A percentile compares a stretch with the other conserved stretches of the same genome.
phyloP scores from a whole-genome alignment of 768 basidiomycete genomes.

The Imleria badia region DNA sequence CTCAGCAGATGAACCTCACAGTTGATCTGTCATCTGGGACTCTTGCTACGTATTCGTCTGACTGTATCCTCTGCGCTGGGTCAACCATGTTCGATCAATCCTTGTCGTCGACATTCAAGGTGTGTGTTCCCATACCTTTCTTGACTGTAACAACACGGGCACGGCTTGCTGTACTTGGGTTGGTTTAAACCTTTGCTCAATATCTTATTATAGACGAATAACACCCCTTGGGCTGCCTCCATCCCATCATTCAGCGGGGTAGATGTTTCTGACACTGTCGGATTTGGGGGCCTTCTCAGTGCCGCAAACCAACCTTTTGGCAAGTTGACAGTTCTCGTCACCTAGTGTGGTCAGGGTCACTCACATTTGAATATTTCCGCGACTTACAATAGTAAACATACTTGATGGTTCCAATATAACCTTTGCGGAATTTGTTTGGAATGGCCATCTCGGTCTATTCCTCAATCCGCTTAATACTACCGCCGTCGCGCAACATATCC shows the following conservation, averaged over 20 bases:
- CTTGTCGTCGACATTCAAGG: slow-evolving; percentile 26
- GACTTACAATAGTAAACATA: slow-evolving; percentile 19
- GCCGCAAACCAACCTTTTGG: slow-evolving; percentile 16
- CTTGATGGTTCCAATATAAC: slow-evolving; percentile 19
- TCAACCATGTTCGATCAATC: slow-evolving; percentile 18
- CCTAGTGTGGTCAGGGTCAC: neutral
- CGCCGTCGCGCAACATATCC: slow-evolving; percentile 4
- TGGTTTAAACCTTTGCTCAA: neutral
- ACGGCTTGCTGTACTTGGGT: neutral
- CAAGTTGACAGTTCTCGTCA: neutral
- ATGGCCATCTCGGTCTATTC: slow-evolving; percentile 27
- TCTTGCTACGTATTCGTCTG: slow-evolving; percentile 18
- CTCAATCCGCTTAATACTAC: slow-evolving; percentile 22
- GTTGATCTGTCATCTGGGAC: slow-evolving; percentile 12
- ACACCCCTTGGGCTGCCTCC: slow-evolving; percentile 14
- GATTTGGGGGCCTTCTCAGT: slow-evolving; percentile 21
- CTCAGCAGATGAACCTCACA: slow-evolving; percentile 28
- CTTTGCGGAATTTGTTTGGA: slow-evolving; percentile 7
- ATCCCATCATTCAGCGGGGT: slow-evolving; percentile 19
- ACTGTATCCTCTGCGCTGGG: slow-evolving; percentile 30
- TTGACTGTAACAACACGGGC: neutral
- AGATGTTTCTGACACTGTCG: slow-evolving; percentile 18
- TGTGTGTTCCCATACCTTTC: slow-evolving; percentile 5
- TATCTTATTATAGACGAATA: slow-evolving; percentile 12
- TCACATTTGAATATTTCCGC: neutral